Base-by-base conservation (phyloP, 495 filamentous ascomycete species). In the Penicillium parvum region DNA sequence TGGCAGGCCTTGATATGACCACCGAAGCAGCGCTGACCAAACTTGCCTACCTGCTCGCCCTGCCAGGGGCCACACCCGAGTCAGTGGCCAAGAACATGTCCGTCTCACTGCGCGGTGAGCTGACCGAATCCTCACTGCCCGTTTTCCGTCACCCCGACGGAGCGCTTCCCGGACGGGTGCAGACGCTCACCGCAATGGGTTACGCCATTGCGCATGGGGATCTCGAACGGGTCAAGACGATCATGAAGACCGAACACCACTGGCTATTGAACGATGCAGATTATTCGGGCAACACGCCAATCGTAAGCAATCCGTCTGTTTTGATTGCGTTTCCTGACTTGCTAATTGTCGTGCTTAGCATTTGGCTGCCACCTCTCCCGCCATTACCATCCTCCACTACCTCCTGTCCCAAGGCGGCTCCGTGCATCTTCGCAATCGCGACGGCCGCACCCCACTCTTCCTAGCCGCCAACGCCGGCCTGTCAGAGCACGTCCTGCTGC, bases 1-100 rank as follows among this genome's bases (percentile, higher is more conserved):
- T 98, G 0, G 90, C 94, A 50, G 92, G 92, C 4, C 76, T 90
- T 43, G 92, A 98, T 58, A 75, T 98, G 71, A 98, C 92, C 0
- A 85, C 87, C 10, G 92, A 98, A 66, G 91, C 86, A 10, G 92
- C 92, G 0, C 73, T 97, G 47, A 95, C 92, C 1, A 98, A 98
- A 67, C 73, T 98, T 8, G 87, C 88, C 1, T 96, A 91, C 55
- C 75, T 96, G 1, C 76, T 98, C 6, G 86, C 89, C 2, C 54
- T 79, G 2, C 83, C 82, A 7, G 76, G 71, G 4, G 58, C 83
- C n/a, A 68, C 71, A 0, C 72, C 79, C 16, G 64, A 74, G 11
- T 79, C 85, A 5, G 78, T 96, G 5, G 71, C 78, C 1, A 60
- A 68, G 32, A 73, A 78, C 45, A 96, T 96, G 90, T 77, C 83